Conservation (phyloP, 495 filamentous ascomycete species). For the Lasiosphaeria hispida region DNA sequence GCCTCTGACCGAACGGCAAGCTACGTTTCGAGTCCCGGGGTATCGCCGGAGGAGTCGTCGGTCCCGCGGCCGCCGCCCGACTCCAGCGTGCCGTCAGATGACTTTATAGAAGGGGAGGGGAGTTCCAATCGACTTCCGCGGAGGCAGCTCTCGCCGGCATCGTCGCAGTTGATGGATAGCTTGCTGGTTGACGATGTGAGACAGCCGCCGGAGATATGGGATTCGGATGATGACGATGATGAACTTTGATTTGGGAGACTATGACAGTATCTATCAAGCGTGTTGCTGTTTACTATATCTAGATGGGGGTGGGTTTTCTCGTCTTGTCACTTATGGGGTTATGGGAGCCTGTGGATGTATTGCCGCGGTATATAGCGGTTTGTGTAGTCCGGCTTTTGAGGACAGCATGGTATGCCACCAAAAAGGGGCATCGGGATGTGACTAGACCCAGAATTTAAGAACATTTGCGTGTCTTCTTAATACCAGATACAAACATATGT, state of each 20-base stretch:
- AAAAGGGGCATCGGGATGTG: too few species aligned
- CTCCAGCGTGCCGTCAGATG: slow-evolving; percentile 14
- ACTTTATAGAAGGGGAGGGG: slow-evolving; percentile 14
- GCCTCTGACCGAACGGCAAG: slow-evolving; percentile 41
- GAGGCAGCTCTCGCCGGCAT: slow-evolving; percentile 13
- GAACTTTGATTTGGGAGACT: background rate
- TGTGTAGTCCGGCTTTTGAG: too few species aligned
- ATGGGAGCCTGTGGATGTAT: too few species aligned
- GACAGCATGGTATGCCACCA: too few species aligned
- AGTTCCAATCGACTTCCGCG: slow-evolving; percentile 6
- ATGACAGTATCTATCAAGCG: too few species aligned
- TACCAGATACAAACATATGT: too few species aligned
- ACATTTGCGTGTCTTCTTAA: too few species aligned
- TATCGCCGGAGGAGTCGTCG: slow-evolving; percentile 16
- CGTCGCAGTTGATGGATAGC: slow-evolving; percentile 52
- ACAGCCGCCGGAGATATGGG: slow-evolving; percentile 41
- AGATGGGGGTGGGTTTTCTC: too few species aligned
- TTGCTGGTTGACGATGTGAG: slow-evolving; percentile 49
- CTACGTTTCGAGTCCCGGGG: slow-evolving; percentile 28
- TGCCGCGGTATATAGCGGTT: too few species aligned
- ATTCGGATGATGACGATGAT: slow-evolving; percentile 46
- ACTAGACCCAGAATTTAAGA: too few species aligned
- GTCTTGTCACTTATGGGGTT: too few species aligned
- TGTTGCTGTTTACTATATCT: too few species aligned
- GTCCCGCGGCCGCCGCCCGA: slow-evolving; percentile 20